Evolutionary conservation across 139 green algal genomes (phyloP), one percentile per base, ranked within the genome.

Genomic region (Spirogloea muscicola): DNA sequence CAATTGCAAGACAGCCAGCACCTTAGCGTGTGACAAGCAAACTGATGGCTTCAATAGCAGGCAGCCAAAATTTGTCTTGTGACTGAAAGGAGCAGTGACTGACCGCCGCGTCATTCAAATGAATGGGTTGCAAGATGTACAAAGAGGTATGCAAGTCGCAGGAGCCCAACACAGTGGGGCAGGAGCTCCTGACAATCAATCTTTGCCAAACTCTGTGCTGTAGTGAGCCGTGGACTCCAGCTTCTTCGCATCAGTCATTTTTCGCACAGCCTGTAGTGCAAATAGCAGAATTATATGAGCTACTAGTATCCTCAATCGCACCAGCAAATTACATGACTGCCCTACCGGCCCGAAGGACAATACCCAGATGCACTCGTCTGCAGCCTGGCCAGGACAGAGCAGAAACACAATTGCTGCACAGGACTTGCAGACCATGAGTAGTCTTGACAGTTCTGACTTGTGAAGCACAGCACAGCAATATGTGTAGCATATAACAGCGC

Each of bases 191-290:
- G n/a, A n/a, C n/a, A n/a, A n/a, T 68, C 41, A 82, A 6, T 82
- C 74, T 46, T 82, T 82, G 31, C 64, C 74, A 72, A 82, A 82
- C 10, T 82, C 74, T 42, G 48, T 57, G 40, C 74, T 82, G 40
- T 86, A 86, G 5, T 59, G 58, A 34, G 81, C 72, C 21, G 51
- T 52, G 2, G 83, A 88, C 84, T 99, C 94, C 27, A 99, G 88
- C 85, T 99, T 99, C 87, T 99, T 99, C 5, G 92, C 89, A 27
- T 99, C 94, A 3, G 90, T 91, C 74, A 98, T 82, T 84, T 99
- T 99, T 29, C 94, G 87, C 31, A 96, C 94, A 34, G 94, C 73
- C 73, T 81, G 73, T 21, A 55, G 21, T 21, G 21, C 46, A 21
- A 21, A 55, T 55, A 31, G 21, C 46, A 55, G 21, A 51, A 48